Base-by-base conservation (phyloP, 2,329 filamentous ascomycete species). In the Malbranchea cinnamomea region DNA sequence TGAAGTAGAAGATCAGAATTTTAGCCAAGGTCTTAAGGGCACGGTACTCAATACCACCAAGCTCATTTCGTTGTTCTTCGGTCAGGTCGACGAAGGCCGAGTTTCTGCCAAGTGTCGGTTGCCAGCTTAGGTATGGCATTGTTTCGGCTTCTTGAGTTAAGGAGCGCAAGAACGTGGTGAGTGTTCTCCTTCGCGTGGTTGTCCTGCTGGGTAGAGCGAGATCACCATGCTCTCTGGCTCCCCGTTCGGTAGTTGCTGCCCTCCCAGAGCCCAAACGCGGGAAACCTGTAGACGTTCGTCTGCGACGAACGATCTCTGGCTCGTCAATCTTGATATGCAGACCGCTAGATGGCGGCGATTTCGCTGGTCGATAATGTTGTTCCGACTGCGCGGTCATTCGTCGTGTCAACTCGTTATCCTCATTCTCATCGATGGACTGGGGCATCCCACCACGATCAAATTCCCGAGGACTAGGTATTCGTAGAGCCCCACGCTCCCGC, bases 41-140 rank as follows among this genome's bases (percentile, higher is more conserved):
- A 4, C 89, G 77, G 48, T 98, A 98, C 52, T 98, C 89, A 39
- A 98, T 93, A 12, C 89, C 89, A 7, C 89, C 89, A 2, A 98
- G 60, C 53, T 98, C 89, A 49, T 98, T 85, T 41, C 89, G 72
- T 54, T 98, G 84, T 39, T 89, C 83, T 41, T 92, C 78, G 0
- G 78, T 81, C 40, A 98, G 56, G 41, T 85, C 82, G 8, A 89
- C 68, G 47, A 95, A 98, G 21, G 81, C 78, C 7, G 87, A 95
- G 52, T 98, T 98, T 38, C 89, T 74, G 14, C 79, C 87, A 31
- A 94, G 70, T 0, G 89, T 98, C 2, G 89, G 83, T 36, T 85
- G 77, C 70, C 83, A 95, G 52, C 83, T 94, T 30, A 98, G 68
- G 52, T 98, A 98, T 0, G 89, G 89, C 60, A 82, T 79, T 1